Conservation (phyloP, 2,329 filamentous ascomycete species). For the Colletotrichum sp. region DNA sequence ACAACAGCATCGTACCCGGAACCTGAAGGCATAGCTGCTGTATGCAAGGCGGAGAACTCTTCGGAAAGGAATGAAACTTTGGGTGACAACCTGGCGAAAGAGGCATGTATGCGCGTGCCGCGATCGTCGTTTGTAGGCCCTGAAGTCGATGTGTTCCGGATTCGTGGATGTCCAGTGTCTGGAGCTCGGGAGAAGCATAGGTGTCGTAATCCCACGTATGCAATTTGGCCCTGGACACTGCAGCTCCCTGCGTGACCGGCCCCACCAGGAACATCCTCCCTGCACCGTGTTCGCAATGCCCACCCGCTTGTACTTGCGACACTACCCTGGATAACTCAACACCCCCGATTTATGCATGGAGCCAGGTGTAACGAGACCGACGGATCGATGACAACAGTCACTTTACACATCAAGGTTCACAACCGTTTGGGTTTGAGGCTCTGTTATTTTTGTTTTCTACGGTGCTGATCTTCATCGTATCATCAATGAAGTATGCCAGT, state of each 20-base stretch:
- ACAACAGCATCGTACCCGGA: constrained; percentile 89
- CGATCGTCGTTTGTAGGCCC: neutral
- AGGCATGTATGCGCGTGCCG: neutral
- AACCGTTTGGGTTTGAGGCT: constrained; percentile 7
- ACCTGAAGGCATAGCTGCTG: constrained; percentile 67
- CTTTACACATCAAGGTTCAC: neutral
- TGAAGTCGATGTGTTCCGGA: neutral
- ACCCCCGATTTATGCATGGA: neutral
- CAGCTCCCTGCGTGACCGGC: neutral
- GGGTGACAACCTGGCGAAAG: neutral
- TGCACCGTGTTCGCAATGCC: neutral
- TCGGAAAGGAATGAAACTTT: neutral
- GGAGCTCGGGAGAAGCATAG: constrained; percentile 23
- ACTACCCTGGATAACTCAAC: neutral
- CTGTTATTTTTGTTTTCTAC: constrained; percentile 23
- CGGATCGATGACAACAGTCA: neutral
- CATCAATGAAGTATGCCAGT: constrained; percentile 7
- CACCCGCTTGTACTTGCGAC: neutral
- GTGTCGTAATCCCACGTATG: constrained; percentile 32
- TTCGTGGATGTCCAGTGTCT: constrained; percentile 23
- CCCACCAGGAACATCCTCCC: neutral
- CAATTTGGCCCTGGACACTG: neutral
- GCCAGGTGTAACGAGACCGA: neutral
- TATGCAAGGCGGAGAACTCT: neutral
- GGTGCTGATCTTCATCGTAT: constrained; percentile 19